Conservation (phyloP, 129 eudicot species). For the Flaveria linearis region DNA sequence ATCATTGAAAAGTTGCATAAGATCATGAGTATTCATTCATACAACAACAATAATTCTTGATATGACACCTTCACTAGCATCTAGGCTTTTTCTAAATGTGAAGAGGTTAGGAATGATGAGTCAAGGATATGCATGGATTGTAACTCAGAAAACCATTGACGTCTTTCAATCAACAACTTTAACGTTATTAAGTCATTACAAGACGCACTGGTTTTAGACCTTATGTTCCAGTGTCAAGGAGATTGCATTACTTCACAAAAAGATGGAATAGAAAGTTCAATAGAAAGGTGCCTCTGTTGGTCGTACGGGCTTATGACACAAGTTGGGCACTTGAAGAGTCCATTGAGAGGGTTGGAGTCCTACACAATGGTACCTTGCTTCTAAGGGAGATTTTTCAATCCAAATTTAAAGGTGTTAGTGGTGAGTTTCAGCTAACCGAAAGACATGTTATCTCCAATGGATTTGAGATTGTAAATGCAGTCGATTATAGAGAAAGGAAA, state of each 20-base stretch:
- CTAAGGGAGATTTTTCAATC: constrained; percentile 10
- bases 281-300: background rate
- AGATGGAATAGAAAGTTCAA: background rate
- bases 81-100: constrained; percentile 37
- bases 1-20: constrained; percentile 38
- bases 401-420: constrained; percentile 10
- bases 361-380: constrained; percentile 21
- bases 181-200: constrained; percentile 34
- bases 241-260: constrained; percentile 13
- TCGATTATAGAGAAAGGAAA: constrained; percentile 15
- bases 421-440: background rate
- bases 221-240: constrained; percentile 38
- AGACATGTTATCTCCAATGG: constrained; percentile 2
- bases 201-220: constrained; percentile 45
- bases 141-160: constrained; percentile 34
- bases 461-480: constrained; percentile 17
- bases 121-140: constrained; percentile 51
- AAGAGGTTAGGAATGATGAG: constrained; percentile 46
- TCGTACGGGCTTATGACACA: constrained; percentile 40
- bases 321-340: constrained; percentile 35
- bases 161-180: constrained; percentile 17
- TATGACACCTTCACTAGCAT: constrained; percentile 29
- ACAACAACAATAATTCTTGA: constrained; percentile 44
- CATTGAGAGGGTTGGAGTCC: constrained; percentile 23
- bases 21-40: constrained; percentile 35